A percentile compares a stretch with the other conserved stretches of the same genome.
These are phyloP conservation scores for Colletotrichum liriopes DNA, from an alignment of 2,329 filamentous ascomycete species.

Conservation along the genomic window DNA sequence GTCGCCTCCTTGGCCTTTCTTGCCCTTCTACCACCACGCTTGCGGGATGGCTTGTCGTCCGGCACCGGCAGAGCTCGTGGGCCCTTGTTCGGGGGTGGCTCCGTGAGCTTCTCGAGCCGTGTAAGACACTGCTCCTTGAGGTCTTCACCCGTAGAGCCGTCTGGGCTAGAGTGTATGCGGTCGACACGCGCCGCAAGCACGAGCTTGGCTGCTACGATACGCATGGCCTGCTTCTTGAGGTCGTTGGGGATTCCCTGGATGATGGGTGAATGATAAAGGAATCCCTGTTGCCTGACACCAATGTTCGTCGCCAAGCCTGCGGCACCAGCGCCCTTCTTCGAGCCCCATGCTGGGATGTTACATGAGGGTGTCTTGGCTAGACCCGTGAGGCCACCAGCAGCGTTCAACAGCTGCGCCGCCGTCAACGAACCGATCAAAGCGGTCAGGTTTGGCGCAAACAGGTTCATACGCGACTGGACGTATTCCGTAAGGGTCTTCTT, in stretches of 20 bases:
- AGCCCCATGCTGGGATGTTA: conserved; percentile 92
- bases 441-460: conserved; percentile 95
- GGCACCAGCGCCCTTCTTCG: conserved; percentile 83
- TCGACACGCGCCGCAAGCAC: conserved; percentile 95
- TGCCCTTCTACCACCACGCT: conserved; percentile 90
- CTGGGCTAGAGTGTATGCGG: conserved; percentile 83
- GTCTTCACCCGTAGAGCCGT: conserved; percentile 87
- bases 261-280: conserved; percentile 91
- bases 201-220: conserved; percentile 93
- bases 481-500: conserved; percentile 92
- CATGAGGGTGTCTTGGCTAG: conserved; percentile 94
- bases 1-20: conserved; percentile 96
- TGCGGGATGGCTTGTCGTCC: conserved; percentile 94
- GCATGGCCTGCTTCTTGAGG: conserved; percentile 92
- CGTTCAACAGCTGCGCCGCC: conserved; percentile 96
- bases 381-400: conserved; percentile 88
- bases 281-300: conserved; percentile 91
- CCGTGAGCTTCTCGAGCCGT: conserved; percentile 91
- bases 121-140: conserved; percentile 87
- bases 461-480: conserved; percentile 95
- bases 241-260: conserved; percentile 87
- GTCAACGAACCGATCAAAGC: conserved; percentile 92
- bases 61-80: conserved; percentile 89
- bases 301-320: conserved; percentile 93
- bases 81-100: conserved; percentile 91